A percentile compares a stretch with the other conserved stretches of the same genome.
Evolutionary conservation across 164 flowering plant genomes (phyloP).

Genomic region (Paratinospora sagittata): DNA sequence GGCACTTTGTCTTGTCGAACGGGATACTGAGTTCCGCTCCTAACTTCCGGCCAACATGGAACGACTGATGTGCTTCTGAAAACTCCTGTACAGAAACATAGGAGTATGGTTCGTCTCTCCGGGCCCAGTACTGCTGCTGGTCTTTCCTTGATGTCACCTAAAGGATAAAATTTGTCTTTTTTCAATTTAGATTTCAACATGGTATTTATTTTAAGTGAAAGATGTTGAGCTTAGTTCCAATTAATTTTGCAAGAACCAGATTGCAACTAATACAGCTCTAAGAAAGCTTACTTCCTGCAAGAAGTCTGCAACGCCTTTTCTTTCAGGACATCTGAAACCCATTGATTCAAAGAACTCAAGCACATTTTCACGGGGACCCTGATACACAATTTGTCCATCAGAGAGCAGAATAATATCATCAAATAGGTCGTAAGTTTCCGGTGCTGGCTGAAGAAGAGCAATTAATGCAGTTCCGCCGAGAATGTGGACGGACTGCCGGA

Average conservation of each 20-base stretch:
- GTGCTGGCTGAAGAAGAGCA: constrained; percentile 85
- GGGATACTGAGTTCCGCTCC: constrained; percentile 21
- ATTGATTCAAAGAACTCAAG: constrained; percentile 12
- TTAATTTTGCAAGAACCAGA: too few relatives aligned
- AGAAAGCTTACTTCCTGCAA: constrained; percentile 20
- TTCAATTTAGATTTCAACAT: neutral
- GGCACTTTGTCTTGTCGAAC: constrained; percentile 43
- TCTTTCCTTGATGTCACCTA: constrained; percentile 36
- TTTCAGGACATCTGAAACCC: constrained; percentile 13
- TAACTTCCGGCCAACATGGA: constrained; percentile 24
- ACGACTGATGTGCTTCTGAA: constrained; percentile 27
- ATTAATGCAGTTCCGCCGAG: constrained; percentile 57
- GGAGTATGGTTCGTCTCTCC: constrained; percentile 21
- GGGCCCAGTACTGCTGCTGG: constrained; percentile 31
- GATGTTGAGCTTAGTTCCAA: neutral
- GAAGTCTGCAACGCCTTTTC: constrained; percentile 15
- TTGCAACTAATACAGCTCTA: neutral
- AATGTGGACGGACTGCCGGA: constrained; percentile 50
- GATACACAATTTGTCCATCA: constrained; percentile 67
- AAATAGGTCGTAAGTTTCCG: constrained; percentile 70
- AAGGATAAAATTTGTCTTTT: neutral
- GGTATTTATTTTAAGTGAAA: neutral
- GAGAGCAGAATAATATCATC: constrained; percentile 73
- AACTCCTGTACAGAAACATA: constrained; percentile 29
- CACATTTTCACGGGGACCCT: constrained; percentile 19